These are phyloP conservation scores for Vicia sativa DNA, from an alignment of 306 rosid genomes.

Conservation along the genomic window DNA sequence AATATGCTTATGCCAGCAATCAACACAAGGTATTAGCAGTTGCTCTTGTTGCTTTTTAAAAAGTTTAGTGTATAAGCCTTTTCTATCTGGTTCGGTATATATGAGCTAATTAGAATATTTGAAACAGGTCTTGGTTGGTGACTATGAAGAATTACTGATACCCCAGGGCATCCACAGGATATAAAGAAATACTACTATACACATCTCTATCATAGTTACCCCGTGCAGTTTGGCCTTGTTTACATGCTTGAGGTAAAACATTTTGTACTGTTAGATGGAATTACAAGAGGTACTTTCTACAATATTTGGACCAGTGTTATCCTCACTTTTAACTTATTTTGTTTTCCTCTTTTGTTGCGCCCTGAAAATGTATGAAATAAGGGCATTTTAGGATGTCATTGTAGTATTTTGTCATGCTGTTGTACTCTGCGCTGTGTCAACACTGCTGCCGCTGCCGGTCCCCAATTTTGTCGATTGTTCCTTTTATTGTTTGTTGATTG, in stretches of 20 bases:
- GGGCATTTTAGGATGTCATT: constrained; percentile 26
- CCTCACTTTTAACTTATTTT: constrained; percentile 9
- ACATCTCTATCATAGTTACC: constrained; percentile 39
- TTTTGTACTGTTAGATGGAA: constrained; percentile 29
- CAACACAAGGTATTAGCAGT: constrained; percentile 60
- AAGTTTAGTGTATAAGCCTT: constrained; percentile 3
- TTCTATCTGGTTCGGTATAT: constrained; percentile 19
- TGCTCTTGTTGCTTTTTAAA: constrained; percentile 3
- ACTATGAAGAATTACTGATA: constrained; percentile 67
- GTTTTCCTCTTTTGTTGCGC: constrained; percentile 5
- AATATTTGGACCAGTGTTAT: constrained; percentile 38
- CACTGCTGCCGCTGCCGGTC: constrained; percentile 22
- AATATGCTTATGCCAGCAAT: constrained; percentile 64
- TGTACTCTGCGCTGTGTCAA: neutral
- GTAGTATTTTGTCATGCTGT: constrained; percentile 14
- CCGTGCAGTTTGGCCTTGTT: constrained; percentile 52
- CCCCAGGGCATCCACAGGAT: constrained; percentile 66
- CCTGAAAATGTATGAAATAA: constrained; percentile 38
- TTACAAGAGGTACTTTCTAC: constrained; percentile 39
- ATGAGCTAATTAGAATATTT: constrained; percentile 34
- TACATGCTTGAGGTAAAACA: constrained; percentile 44
- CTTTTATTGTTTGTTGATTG: constrained; percentile 17
- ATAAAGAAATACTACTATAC: constrained; percentile 41
- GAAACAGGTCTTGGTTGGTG: constrained; percentile 70
- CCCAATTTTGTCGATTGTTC: constrained; percentile 7